Base-by-base conservation (phyloP, 2,329 filamentous ascomycete species). In the Hymenoscyphus albidus region DNA sequence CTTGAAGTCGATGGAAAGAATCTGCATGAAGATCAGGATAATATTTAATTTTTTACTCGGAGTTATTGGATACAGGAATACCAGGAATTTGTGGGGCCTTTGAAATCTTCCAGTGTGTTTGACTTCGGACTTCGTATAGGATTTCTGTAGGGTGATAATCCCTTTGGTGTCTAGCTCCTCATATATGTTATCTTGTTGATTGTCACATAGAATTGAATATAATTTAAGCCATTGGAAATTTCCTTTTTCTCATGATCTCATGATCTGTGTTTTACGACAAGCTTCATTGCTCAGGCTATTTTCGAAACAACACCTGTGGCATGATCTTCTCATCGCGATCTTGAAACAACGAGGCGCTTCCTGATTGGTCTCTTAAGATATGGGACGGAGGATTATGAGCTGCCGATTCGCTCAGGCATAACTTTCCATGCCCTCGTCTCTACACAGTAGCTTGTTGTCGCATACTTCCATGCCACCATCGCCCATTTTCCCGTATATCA, bases 1-100 rank as follows among this genome's bases (percentile, higher is more conserved):
- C 67, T 76, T 5, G 74, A 71, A 40, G 71, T 73, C n/a, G 68
- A 68, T 22, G 22, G 63, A 31, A 66, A 51, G 16, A 59, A 44
- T 61, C 64, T 58, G 32, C 66, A 69, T 59, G 71, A 71, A 58
- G 40, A 62, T 31, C 40, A 65, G n/a, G 70, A 71, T 63, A 62
- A 62, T 39, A 61, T 68, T 59, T 73, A 58, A 71, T 59, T 59
- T 63, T 66, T 55, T 61, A 58, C 35, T 54, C n/a, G 70, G 71
- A 72, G 70, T 71, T 51, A 18, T 68, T 69, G 63, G 62, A 66
- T 65, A 66, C 64, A 62, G 68, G 62, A 67, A 73, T 72, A 72
- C 70, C 70, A 68, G 65, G 67, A 63, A 60, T 60, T 62, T 59
- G 56, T 51, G 40, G 59, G 63, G 69, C 64, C n/a, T 40, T 54